Evolutionary conservation across 306 rosid genomes (phyloP).

Genomic region (Pterocarpus santalinus): DNA sequence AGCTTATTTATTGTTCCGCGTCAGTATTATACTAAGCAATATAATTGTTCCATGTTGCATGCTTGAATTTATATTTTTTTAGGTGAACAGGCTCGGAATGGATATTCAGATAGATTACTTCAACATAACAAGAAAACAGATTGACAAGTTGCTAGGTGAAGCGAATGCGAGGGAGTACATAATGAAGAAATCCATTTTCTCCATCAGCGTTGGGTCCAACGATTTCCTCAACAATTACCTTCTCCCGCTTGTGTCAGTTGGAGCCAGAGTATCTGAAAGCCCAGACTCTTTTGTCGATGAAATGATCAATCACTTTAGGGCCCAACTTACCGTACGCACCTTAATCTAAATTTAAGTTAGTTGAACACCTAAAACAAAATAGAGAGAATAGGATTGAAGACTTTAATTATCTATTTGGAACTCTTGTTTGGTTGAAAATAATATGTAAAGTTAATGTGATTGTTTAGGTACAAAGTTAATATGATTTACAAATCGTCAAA

Average conservation of each 20-base stretch:
- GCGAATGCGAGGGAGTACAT: constrained; percentile 61
- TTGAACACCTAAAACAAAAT: neutral
- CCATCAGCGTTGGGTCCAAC: constrained; percentile 74
- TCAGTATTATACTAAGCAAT: neutral
- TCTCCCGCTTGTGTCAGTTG: constrained; percentile 71
- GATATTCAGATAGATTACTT: constrained; percentile 79
- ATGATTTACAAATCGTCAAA: too few relatives aligned
- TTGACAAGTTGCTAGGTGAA: constrained; percentile 63
- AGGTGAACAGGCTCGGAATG: constrained; percentile 85
- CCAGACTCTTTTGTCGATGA: constrained; percentile 74
- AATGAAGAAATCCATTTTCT: constrained; percentile 65
- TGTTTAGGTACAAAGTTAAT: too few relatives aligned
- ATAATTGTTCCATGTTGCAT: constrained; percentile 1
- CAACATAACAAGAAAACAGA: constrained; percentile 68
- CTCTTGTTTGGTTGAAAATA: too few relatives aligned
- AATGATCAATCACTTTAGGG: constrained; percentile 67
- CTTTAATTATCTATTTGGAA: too few relatives aligned
- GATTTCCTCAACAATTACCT: constrained; percentile 86
- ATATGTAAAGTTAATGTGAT: too few relatives aligned
- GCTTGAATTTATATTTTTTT: constrained; percentile 20
- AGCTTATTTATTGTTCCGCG: too few relatives aligned
- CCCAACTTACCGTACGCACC: constrained; percentile 67
- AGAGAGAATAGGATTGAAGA: neutral
- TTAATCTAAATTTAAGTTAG: neutral
- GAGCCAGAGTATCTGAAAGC: constrained; percentile 65